Evolutionary conservation across 805 yeast species (phyloP), one percentile per base, ranked within the genome.

Genomic region (Candida ponderosae): DNA sequence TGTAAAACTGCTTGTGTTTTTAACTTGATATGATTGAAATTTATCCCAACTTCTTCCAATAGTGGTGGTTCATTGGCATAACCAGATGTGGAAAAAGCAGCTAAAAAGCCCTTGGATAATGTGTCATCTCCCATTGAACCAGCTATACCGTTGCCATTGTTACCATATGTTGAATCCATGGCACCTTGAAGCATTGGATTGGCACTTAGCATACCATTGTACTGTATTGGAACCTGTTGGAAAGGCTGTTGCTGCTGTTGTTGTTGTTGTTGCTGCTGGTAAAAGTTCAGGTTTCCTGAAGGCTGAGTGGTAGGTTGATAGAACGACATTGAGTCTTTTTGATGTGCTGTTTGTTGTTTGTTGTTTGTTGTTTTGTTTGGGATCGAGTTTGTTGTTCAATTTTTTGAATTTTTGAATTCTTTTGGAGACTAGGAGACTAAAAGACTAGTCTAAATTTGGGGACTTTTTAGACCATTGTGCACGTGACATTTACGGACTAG

Each of bases 1-100:
- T 84, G 82, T 56, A 93, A 69, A 10, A 89, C 97, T 1, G 90
- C 85, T 52, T 76, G 60, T 0, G 97, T 93, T 66, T 86, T 93
- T 27, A 76, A 69, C 50, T 79, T 76, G 46, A 93, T 90, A 54
- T 90, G 97, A 30, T 70, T 72, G 52, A 93, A 93, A 58, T 93
- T 89, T 54, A 93, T 85, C 3, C 97, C 98, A 19, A 93, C 61
- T 55, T 93, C 98, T 56, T 93, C 95, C 36, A 93, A 65, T 33
- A 93, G 65, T 3, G 97, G 88, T 0, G 95, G 89, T 58, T 93
- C 98, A n/a, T 88, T 90, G 0, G 96, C 79, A 54, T 93, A 93
- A 1, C 98, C 98, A 1, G 82, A 69, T 0, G 96, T 83, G 2
- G 96, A 85, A 51, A 93, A 81, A 0, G 97, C 98, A 4, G 96